These are phyloP conservation scores for Prunus yedoensis DNA, from an alignment of 331 rosid genomes.

Conservation along the genomic window DNA sequence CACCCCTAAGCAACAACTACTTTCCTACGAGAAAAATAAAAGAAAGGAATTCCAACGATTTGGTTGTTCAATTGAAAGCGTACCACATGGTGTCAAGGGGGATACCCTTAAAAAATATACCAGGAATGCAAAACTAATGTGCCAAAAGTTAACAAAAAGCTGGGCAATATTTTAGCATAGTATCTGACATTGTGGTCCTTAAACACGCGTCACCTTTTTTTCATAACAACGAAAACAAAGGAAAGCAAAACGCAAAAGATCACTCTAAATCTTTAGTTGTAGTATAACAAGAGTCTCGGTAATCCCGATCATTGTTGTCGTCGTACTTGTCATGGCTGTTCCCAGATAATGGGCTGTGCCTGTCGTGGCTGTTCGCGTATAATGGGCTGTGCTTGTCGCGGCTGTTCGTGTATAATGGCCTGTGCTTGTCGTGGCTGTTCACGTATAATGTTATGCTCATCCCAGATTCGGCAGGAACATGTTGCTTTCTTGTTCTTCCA, in stretches of 20 bases:
- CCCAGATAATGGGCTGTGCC: neutral
- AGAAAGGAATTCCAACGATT: too few species aligned
- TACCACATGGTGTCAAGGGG: too few species aligned
- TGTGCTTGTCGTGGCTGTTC: neutral
- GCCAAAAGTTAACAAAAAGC: neutral
- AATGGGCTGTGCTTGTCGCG: neutral
- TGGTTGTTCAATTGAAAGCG: too few species aligned
- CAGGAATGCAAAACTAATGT: too few species aligned
- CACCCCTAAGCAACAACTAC: too few species aligned
- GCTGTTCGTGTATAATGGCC: neutral
- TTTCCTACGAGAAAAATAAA: too few species aligned
- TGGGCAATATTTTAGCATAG: too few species aligned
- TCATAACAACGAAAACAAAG: too few species aligned
- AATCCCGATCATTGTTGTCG: neutral
- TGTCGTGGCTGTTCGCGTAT: neutral
- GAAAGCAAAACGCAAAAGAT: neutral
- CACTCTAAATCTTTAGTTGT: neutral
- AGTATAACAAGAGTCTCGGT: neutral
- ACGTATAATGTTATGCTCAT: slow-evolving; percentile 47
- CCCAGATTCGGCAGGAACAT: slow-evolving; percentile 54
- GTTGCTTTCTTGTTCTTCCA: slow-evolving; percentile 50
- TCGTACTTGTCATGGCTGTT: neutral
- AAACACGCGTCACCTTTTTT: too few species aligned
- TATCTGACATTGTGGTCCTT: too few species aligned
- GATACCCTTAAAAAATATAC: too few species aligned